These are phyloP conservation scores for Phytopythium vexans DNA, from an alignment of 352 stramenopile genomes.

Conservation along the genomic window DNA sequence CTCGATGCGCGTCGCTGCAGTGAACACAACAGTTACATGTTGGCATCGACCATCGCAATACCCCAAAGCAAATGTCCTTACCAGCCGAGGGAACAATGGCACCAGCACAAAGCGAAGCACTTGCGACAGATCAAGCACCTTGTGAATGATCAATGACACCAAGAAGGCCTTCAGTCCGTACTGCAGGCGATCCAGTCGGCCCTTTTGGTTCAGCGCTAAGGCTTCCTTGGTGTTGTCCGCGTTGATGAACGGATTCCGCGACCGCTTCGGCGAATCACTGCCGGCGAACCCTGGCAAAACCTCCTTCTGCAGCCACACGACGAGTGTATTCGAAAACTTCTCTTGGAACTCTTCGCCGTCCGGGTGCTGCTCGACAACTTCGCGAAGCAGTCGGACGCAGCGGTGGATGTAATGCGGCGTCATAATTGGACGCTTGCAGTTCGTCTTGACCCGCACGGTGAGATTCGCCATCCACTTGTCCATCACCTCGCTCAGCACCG, in stretches of 20 bases:
- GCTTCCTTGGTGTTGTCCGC: constrained; percentile 78
- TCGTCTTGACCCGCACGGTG: constrained; percentile 52
- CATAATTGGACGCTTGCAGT: constrained; percentile 74
- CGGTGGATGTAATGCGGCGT: constrained; percentile 83
- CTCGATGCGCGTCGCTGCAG: constrained; percentile 56
- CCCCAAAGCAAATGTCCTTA: constrained; percentile 10
- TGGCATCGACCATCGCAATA: not conserved
- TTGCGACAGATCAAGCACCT: constrained; percentile 82
- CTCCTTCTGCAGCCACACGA: constrained; percentile 86
- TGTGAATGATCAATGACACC: constrained; percentile 77
- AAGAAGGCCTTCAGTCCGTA: constrained; percentile 87
- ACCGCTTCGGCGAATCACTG: constrained; percentile 71
- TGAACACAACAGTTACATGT: not conserved
- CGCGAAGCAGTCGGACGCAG: constrained; percentile 78
- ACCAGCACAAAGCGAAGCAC: constrained; percentile 82
- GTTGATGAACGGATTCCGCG: constrained; percentile 81
- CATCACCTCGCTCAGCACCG: constrained; percentile 81
- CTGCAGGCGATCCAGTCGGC: constrained; percentile 76
- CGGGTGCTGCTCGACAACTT: constrained; percentile 81
- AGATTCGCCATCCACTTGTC: constrained; percentile 89
- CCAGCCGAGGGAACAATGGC: constrained; percentile 74
- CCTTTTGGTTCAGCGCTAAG: constrained; percentile 80
- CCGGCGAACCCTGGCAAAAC: constrained; percentile 79
- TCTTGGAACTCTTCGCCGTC: constrained; percentile 83
- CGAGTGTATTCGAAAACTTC: constrained; percentile 81